Evolutionary conservation across 768 basidiomycete genomes (phyloP).

Genomic region (Phlebiopsis gigantea): DNA sequence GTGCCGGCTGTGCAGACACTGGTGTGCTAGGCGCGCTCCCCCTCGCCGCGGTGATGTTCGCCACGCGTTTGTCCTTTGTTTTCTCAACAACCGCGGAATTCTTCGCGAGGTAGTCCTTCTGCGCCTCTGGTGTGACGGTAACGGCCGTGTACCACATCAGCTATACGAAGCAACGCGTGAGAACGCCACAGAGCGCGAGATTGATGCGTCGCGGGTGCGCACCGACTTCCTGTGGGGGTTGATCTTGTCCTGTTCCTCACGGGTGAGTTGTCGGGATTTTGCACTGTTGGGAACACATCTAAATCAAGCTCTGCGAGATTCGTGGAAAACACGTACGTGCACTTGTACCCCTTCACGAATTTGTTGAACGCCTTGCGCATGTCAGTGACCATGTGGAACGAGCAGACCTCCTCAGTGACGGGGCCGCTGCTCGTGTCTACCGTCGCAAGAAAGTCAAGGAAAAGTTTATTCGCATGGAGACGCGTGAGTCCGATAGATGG

Average conservation of each 20-base stretch:
- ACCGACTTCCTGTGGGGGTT: not conserved
- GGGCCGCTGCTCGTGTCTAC: slow-evolving; percentile 4
- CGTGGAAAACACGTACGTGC: not conserved
- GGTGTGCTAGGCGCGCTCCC: not conserved
- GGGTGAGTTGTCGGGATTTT: slow-evolving; percentile 1
- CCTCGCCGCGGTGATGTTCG: not conserved
- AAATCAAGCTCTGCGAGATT: not conserved
- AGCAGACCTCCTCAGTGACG: not conserved
- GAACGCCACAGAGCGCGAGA: not conserved
- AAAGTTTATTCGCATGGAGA: not conserved
- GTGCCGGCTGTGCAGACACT: not conserved
- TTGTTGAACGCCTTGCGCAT: slow-evolving; percentile 4
- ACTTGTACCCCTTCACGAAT: not conserved
- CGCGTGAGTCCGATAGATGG: not conserved
- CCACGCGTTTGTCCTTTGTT: not conserved
- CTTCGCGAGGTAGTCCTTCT: slow-evolving; percentile 4
- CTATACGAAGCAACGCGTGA: not conserved
- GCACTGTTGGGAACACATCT: not conserved
- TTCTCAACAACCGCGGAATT: not conserved
- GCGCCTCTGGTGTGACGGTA: not conserved
- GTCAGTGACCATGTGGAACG: slow-evolving; percentile 3
- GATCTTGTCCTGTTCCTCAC: slow-evolving; percentile 4
- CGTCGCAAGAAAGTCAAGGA: not conserved
- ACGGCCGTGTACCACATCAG: slow-evolving; percentile 5
- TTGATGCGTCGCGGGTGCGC: not conserved